phyloP scores from a whole-genome alignment of 495 filamentous ascomycete genomes.

The Pseudotulostoma volvatum region DNA sequence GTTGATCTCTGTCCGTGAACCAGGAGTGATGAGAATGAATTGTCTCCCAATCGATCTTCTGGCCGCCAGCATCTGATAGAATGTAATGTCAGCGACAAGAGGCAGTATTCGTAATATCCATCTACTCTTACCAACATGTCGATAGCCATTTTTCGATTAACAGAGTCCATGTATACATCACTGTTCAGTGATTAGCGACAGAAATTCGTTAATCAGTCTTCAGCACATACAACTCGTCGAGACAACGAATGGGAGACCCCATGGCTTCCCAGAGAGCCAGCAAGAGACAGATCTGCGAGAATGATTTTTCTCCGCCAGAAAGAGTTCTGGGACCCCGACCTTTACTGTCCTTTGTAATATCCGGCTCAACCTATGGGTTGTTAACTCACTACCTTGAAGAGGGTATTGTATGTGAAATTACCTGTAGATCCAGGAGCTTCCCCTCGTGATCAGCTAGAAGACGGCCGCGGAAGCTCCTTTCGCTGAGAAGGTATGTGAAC shows the following conservation, averaged over 20 bases:
- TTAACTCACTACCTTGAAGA: too few species aligned
- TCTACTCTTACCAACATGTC: constrained; percentile 73
- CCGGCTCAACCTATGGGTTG: constrained; percentile 54
- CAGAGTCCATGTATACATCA: constrained; percentile 97
- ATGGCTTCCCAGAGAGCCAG: constrained; percentile 95
- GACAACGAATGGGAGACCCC: constrained; percentile 82
- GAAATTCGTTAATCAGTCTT: neutral
- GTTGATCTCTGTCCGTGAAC: constrained; percentile 56
- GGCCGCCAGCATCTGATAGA: constrained; percentile 57
- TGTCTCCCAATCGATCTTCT: constrained; percentile 74
- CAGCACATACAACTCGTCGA: constrained; percentile 73
- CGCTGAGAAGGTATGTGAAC: constrained; percentile 75
- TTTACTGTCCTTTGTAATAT: constrained; percentile 49
- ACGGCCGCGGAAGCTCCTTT: constrained; percentile 73
- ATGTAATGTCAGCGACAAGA: constrained; percentile 7
- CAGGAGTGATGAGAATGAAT: constrained; percentile 93
- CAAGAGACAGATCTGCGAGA: constrained; percentile 87
- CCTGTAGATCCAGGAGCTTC: constrained; percentile 60
- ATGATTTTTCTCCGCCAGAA: constrained; percentile 92
- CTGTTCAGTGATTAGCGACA: constrained; percentile 21
- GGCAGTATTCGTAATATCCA: constrained; percentile 1
- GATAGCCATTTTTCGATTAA: constrained; percentile 86
- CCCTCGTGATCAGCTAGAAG: constrained; percentile 58
- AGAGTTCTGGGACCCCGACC: constrained; percentile 80
- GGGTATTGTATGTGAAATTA: constrained; percentile 15